Evolutionary conservation across 2,329 filamentous ascomycete species (phyloP).

Genomic region (Epichloe brachyelytri): DNA sequence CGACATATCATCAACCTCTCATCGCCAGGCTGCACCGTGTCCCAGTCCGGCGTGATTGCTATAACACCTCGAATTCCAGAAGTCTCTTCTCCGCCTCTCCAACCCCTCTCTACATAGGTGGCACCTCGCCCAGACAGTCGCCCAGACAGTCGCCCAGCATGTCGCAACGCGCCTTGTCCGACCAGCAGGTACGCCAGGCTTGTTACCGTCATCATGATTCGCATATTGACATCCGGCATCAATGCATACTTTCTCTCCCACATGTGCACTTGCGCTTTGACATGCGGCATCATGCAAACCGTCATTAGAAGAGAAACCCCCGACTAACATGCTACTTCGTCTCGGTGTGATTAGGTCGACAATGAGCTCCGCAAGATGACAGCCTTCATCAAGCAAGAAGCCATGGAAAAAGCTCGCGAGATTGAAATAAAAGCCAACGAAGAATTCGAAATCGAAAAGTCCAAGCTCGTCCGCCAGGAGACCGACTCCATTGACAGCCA

Average conservation of each 20-base stretch:
- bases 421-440: slow-evolving; percentile 98
- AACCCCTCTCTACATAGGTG: slow-evolving; percentile 11
- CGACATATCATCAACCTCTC: slow-evolving; percentile 3
- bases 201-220: slow-evolving; percentile 6
- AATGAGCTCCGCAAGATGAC: slow-evolving; percentile 99
- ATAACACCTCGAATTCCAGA: not conserved
- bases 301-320: not conserved
- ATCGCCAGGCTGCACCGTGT: not conserved
- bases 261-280: too few species aligned
- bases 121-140: slow-evolving; percentile 8
- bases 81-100: slow-evolving; percentile 5
- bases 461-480: slow-evolving; percentile 93
- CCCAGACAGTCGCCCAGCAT: slow-evolving; percentile 48
- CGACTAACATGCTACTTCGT: not conserved
- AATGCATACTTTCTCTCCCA: slow-evolving; percentile 5
- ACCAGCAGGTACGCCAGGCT: slow-evolving; percentile 65
- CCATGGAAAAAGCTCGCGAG: slow-evolving; percentile 89
- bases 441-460: slow-evolving; percentile 98
- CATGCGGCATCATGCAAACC: not conserved
- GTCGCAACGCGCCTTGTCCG: slow-evolving; percentile 94
- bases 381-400: slow-evolving; percentile 98
- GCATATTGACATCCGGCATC: slow-evolving; percentile 8
- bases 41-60: not conserved
- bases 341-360: slow-evolving; percentile 55
- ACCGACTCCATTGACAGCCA: slow-evolving; percentile 80